A percentile compares a stretch with the other conserved stretches of the same genome.
These are phyloP conservation scores for Schwanniomyces yamadae DNA, from an alignment of 805 yeast species.

Conservation along the genomic window DNA sequence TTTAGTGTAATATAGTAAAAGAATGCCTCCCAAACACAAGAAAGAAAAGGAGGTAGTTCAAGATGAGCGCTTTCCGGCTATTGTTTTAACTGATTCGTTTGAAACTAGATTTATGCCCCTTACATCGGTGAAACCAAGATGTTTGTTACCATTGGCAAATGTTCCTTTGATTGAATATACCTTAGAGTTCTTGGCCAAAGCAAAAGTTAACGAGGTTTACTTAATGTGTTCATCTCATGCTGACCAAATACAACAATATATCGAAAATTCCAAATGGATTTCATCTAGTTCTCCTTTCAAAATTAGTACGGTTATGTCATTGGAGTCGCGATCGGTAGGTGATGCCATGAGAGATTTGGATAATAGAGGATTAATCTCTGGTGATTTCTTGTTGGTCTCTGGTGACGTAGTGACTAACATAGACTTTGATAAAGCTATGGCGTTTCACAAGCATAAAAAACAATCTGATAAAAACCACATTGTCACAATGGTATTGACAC, in stretches of 20 bases:
- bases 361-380: slow-evolving; percentile 81
- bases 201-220: slow-evolving; percentile 87
- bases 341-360: slow-evolving; percentile 97
- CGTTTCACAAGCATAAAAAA: slow-evolving; percentile 70
- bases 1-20: too few relatives aligned
- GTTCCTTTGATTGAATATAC: slow-evolving; percentile 95
- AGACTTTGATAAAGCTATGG: slow-evolving; percentile 71
- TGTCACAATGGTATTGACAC: slow-evolving; percentile 88
- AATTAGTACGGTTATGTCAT: slow-evolving; percentile 73
- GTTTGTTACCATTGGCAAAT: slow-evolving; percentile 88
- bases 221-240: slow-evolving; percentile 90
- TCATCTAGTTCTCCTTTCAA: slow-evolving; percentile 74
- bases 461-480: slow-evolving; percentile 84
- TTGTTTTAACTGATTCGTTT: slow-evolving; percentile 91
- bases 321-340: slow-evolving; percentile 90
- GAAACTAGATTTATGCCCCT: slow-evolving; percentile 92
- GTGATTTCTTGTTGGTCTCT: slow-evolving; percentile 84
- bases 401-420: slow-evolving; percentile 97
- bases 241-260: slow-evolving; percentile 79
- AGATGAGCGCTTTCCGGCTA: slow-evolving; percentile 84
- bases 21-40: slow-evolving; percentile 49
- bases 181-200: slow-evolving; percentile 85
- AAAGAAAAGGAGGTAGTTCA: slow-evolving; percentile 58
- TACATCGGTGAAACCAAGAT: slow-evolving; percentile 81
- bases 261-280: slow-evolving; percentile 71